Percentiles rank a stretch among this genome's conserved stretches.
Evolutionary conservation across 768 basidiomycete genomes (phyloP).

Genomic region (Suillus tomentosus): DNA sequence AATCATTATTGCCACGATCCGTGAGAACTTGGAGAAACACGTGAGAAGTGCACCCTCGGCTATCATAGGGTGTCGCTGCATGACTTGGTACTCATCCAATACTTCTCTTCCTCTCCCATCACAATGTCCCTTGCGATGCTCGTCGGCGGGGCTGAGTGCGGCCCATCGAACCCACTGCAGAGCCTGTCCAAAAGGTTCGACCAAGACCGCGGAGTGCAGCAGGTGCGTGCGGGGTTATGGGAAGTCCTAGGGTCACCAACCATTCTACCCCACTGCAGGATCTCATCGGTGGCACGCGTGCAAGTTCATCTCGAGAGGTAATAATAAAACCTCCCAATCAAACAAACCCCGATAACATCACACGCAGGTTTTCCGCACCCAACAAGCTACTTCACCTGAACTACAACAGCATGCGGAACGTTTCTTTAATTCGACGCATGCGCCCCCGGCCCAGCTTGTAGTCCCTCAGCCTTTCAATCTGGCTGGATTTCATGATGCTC

Average conservation of each 20-base stretch:
- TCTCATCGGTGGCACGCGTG: slow-evolving; percentile 60
- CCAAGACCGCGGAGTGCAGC: slow-evolving; percentile 75
- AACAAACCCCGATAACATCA: slow-evolving; percentile 4
- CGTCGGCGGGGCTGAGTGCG: slow-evolving; percentile 76
- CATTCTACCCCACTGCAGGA: slow-evolving; percentile 48
- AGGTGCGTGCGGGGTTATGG: slow-evolving; percentile 44
- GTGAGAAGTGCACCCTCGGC: slow-evolving; percentile 2
- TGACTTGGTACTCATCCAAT: background rate
- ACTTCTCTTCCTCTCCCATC: slow-evolving; percentile 12
- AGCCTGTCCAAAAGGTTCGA: slow-evolving; percentile 79
- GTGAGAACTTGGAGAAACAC: slow-evolving; percentile 5
- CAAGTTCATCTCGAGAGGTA: slow-evolving; percentile 67
- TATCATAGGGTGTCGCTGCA: background rate
- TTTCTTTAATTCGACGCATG: slow-evolving; percentile 54
- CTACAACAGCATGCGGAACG: slow-evolving; percentile 66
- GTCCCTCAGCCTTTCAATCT: slow-evolving; percentile 56
- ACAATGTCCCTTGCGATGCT: slow-evolving; percentile 82
- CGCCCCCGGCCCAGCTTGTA: slow-evolving; percentile 36
- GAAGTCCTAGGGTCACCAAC: background rate
- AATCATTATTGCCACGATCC: background rate
- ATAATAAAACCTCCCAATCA: slow-evolving; percentile 22
- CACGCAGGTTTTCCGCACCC: slow-evolving; percentile 61
- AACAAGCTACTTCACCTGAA: slow-evolving; percentile 40
- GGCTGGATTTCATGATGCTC: slow-evolving; percentile 37
- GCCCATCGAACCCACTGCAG: slow-evolving; percentile 82